A percentile compares a stretch with the other conserved stretches of the same genome.
Conservation (phyloP, 2,329 filamentous ascomycete genomes). For the Penicillium sp. region DNA sequence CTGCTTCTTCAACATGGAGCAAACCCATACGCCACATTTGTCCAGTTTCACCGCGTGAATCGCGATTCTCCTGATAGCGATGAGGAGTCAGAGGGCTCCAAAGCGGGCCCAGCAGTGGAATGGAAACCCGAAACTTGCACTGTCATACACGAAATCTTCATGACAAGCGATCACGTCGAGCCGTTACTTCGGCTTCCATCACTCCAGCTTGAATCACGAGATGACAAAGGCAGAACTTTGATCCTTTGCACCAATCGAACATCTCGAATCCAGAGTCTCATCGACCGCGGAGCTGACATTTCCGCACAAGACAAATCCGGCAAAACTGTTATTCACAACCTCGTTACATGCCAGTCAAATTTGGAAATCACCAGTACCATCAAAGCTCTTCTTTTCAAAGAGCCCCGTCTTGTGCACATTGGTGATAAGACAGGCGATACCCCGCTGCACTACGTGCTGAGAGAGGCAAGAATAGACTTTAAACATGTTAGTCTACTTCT, state of each 20-base stretch:
- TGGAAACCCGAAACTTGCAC: not conserved
- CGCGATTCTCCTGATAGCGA: not conserved
- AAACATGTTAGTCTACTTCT: constrained; percentile 3
- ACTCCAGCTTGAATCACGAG: constrained; percentile 9
- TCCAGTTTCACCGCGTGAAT: not conserved
- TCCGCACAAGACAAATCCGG: constrained; percentile 16
- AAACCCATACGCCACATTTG: constrained; percentile 15
- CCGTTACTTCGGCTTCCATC: constrained; percentile 13
- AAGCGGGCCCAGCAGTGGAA: not conserved
- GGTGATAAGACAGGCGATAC: constrained; percentile 1
- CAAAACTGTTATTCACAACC: constrained; percentile 11
- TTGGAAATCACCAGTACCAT: not conserved
- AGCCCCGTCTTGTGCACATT: constrained; percentile 4
- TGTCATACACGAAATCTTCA: constrained; percentile 11
- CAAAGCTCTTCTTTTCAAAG: not conserved
- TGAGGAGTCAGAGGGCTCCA: not conserved
- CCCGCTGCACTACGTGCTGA: constrained; percentile 6
- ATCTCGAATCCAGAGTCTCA: constrained; percentile 6
- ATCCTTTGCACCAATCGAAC: constrained; percentile 1
- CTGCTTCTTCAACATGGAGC: constrained; percentile 13
- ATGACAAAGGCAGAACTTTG: constrained; percentile 8
- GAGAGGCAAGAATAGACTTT: not conserved
- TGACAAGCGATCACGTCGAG: not conserved
- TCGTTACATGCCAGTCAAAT: not conserved
- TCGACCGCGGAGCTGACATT: constrained; percentile 16